phyloP scores from a whole-genome alignment of 2,329 filamentous ascomycete genomes.

The Fusarium camptoceras region DNA sequence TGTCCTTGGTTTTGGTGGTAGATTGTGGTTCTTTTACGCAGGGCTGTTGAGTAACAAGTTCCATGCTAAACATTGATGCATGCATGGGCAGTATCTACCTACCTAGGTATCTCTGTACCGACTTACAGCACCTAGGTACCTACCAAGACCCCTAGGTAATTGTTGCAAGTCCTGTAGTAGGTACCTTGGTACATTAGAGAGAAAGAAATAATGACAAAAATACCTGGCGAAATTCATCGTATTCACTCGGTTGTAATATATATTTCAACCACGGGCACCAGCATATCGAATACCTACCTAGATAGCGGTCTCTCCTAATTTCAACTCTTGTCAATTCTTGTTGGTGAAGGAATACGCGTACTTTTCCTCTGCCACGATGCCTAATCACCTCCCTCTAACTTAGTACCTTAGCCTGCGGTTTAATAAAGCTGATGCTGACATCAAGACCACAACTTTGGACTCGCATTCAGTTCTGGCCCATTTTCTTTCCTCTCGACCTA shows the following conservation, averaged over 20 bases:
- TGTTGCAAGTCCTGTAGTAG: not conserved
- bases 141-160: not conserved
- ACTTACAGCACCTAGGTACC: not conserved
- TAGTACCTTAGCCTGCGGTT: conserved; percentile 12
- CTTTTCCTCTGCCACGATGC: conserved; percentile 10
- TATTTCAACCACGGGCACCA: conserved; percentile 27
- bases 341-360: conserved; percentile 31
- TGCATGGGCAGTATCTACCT: not conserved
- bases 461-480: conserved; percentile 16
- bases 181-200: not conserved
- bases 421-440: conserved; percentile 43
- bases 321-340: not conserved
- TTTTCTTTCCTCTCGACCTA: conserved; percentile 4
- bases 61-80: not conserved
- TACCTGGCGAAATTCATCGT: not conserved
- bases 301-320: not conserved
- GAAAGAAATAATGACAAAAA: not conserved
- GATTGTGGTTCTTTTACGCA: conserved; percentile 8
- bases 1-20: conserved; percentile 7
- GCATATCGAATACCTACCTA: not conserved
- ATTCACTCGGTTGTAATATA: not conserved
- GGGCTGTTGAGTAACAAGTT: conserved; percentile 2
- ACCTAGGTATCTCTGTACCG: not conserved
- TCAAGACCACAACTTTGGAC: conserved; percentile 13
- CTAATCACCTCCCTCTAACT: not conserved